Evolutionary conservation across 2,329 filamentous ascomycete genomes (phyloP), one percentile per base, ranked within the genome.

Genomic region (Fusarium torreyae): DNA sequence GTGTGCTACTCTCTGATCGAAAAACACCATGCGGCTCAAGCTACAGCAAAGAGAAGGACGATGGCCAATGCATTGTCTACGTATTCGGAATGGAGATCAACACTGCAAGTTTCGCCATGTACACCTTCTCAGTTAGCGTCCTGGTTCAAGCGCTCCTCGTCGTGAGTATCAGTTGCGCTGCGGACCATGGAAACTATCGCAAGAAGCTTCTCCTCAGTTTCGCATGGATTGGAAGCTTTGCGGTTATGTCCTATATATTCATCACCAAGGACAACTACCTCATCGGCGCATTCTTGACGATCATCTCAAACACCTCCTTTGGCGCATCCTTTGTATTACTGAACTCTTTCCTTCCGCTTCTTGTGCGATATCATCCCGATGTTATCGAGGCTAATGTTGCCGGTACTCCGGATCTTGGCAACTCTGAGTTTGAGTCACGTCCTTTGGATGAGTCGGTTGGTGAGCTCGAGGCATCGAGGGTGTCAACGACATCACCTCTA

Each of bases 61-160:
- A 84, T 42, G 86, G 85, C 49, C 93, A 97, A 77, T 99, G 96
- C 77, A 84, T 98, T 63, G 89, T 98, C 62, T 88, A 91, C 68
- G 84, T 98, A 7, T 82, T 97, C 24, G 95, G 95, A 7, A 79
- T 92, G 63, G 91, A 97, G 75, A 91, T 99, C 81, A 98, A 98
- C 80, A 98, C 95, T 1, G 94, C 95, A 36, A 97, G 93, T 79
- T 98, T 98, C 79, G 95, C 94, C 77, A 97, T 98, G 94, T 98
- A 98, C 81, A 98, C 94, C 3, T 99, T 99, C 80, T 97, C 94
- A 60, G 84, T 97, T 75, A 97, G 93, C 77, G 96, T 99, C 2
- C 80, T 98, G 20, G 80, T 98, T 13, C 96, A 99, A 78, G 92
- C 94, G 2, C 81, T 98, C 28, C 83, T 98, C 31, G 97, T 99